These are phyloP conservation scores for Flaveria brownii DNA, from an alignment of 129 eudicot genomes.

Conservation along the genomic window DNA sequence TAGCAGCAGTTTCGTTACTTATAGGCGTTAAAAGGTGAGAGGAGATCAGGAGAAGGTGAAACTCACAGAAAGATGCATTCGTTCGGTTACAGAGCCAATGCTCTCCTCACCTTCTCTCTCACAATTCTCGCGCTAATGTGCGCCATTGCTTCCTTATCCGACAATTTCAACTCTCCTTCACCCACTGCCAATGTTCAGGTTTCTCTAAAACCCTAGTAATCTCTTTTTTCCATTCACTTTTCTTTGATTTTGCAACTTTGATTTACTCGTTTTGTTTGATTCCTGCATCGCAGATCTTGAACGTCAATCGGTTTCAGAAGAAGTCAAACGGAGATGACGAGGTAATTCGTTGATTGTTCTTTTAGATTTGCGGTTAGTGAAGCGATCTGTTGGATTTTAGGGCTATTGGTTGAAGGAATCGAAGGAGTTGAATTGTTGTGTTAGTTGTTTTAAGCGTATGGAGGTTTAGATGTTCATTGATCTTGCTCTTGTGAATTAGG, in stretches of 20 bases:
- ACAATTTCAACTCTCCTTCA: constrained; percentile 70
- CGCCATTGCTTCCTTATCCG: constrained; percentile 84
- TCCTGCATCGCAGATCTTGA: constrained; percentile 56
- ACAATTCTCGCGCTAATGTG: constrained; percentile 84
- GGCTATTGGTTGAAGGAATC: background rate
- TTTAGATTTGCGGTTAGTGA: background rate
- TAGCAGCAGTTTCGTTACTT: too few species aligned
- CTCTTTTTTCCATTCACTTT: background rate
- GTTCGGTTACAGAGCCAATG: constrained; percentile 82
- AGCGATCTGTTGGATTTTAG: background rate
- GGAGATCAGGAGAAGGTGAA: background rate
- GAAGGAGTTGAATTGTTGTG: background rate
- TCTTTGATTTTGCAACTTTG: background rate
- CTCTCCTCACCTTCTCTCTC: constrained; percentile 69
- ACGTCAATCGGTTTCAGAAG: constrained; percentile 76
- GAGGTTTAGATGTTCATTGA: background rate
- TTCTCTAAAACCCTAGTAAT: constrained; percentile 25
- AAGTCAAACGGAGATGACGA: constrained; percentile 77
- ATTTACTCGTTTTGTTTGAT: background rate
- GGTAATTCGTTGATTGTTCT: constrained; percentile 37
- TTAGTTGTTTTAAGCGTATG: background rate
- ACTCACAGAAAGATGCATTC: constrained; percentile 57
- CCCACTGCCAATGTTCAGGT: constrained; percentile 71
- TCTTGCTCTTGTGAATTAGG: background rate
- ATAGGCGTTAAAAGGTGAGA: background rate